These are phyloP conservation scores for Aspergillus glaucus DNA, from an alignment of 2,329 filamentous ascomycete genomes.

Conservation along the genomic window DNA sequence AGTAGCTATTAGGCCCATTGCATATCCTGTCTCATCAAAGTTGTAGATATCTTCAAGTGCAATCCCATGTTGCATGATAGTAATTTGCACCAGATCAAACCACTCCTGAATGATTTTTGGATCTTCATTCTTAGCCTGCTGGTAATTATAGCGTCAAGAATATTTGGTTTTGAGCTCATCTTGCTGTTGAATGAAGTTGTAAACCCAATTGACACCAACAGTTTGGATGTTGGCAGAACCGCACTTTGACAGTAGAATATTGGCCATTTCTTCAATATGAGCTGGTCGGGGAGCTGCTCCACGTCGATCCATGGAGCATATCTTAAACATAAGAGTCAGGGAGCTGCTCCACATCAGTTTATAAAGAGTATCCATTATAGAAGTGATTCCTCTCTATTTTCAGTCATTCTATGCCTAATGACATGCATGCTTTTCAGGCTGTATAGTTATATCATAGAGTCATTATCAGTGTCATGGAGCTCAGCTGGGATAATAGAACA, in stretches of 20 bases:
- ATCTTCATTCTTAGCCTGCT: background rate
- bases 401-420: no score
- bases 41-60: constrained; percentile 7
- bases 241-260: background rate
- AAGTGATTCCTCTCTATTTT: no score
- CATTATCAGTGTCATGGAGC: no score
- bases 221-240: background rate
- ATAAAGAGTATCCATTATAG: no score
- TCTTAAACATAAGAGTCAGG: no score
- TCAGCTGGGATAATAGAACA: no score
- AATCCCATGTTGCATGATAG: constrained; percentile 6
- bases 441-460: no score
- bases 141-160: constrained; percentile 1
- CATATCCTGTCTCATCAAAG: constrained; percentile 2
- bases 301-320: no score
- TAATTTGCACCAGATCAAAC: constrained; percentile 6
- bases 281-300: background rate
- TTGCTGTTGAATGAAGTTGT: background rate
- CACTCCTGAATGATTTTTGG: constrained; percentile 2
- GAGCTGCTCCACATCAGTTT: no score
- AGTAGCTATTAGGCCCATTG: background rate
- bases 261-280: constrained; percentile 1
- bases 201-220: constrained; percentile 1
- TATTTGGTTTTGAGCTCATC: background rate
- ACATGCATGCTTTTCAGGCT: no score